Base-by-base conservation (phyloP, 495 filamentous ascomycete genomes). In the Neurospora discreta region DNA sequence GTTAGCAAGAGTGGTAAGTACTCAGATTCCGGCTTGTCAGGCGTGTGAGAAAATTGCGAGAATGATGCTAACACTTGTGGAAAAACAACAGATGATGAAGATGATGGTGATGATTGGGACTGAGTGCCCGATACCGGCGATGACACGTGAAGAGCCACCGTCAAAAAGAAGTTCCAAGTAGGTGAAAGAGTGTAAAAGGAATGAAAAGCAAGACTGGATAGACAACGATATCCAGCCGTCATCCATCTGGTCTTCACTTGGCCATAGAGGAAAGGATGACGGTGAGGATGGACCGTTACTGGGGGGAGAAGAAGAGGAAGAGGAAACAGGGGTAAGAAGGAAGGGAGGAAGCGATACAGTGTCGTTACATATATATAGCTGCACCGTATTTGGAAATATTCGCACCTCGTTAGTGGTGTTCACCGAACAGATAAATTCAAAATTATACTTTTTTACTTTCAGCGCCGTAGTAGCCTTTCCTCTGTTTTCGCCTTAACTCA, bases 1-100 rank as follows among this genome's bases (percentile, higher is more conserved):
- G 94, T 97, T 77, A 90, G 91, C 79, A 87, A 89, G 78, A 95
- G 92, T 84, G 94, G 94, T 98, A 90, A 87, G 93, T 90, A 42
- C 46, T 1, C 60, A 68, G 39, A 39, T 39, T 39, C 39, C 11
- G 39, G n/a, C 26, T 46, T 30, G 9, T 70, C 33, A 36, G n/a
- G n/a, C n/a, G n/a, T 44, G 39, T 70, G 13, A 72, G 71, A 20
- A 3, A 33, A 77, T 79, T 73, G 80, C 77, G 73, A 73, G 81
- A 70, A 81, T 18, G 23, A 2, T 15, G n/a, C 40, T 41, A 41
- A 41, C 40, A 16, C 15, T 58, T 41, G 38, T 39, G 39, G 9
- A 11, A 39, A 39, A 16, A 41, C 71, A 16, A 41, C 71, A 92
- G 90, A 94, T 83, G 92, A 94, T 76, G 92, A 94, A 78, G 89